phyloP scores from a whole-genome alignment of 371 early-diverging fungal genomes.

The Apophysomyces trapeziformis region DNA sequence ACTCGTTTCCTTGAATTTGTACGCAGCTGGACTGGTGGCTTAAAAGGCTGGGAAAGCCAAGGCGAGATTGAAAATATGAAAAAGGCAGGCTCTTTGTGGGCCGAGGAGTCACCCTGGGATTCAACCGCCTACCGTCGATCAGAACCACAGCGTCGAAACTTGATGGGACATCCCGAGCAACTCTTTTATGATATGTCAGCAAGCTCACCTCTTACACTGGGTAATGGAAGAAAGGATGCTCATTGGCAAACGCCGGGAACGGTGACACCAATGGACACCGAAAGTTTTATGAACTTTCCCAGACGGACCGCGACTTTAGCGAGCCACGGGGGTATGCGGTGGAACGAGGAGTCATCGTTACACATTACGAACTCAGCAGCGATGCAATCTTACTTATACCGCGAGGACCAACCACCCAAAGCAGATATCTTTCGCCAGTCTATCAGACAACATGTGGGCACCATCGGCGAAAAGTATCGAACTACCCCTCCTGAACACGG shows the following conservation, averaged over 20 bases:
- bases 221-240: background rate
- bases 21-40: slow-evolving; percentile 52
- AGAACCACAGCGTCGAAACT: slow-evolving; percentile 6
- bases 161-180: slow-evolving; percentile 8
- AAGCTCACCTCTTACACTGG: background rate
- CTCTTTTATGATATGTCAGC: slow-evolving; percentile 23
- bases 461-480: slow-evolving; percentile 5
- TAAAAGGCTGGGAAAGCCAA: slow-evolving; percentile 35
- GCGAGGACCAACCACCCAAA: slow-evolving; percentile 8
- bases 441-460: slow-evolving; percentile 6
- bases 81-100: slow-evolving; percentile 34
- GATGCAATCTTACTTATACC: slow-evolving; percentile 9
- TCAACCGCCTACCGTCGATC: slow-evolving; percentile 12
- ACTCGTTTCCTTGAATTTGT: slow-evolving; percentile 47
- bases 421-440: slow-evolving; percentile 5
- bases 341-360: slow-evolving; percentile 6
- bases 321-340: slow-evolving; percentile 10
- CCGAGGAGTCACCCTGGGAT: slow-evolving; percentile 44
- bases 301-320: slow-evolving; percentile 1
- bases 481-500: background rate
- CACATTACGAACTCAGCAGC: slow-evolving; percentile 1
- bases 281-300: slow-evolving; percentile 8
- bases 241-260: slow-evolving; percentile 3
- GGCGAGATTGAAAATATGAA: slow-evolving; percentile 8
- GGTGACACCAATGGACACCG: slow-evolving; percentile 9